Conservation (phyloP, 176 grass and related monocot species). For the Lolium rigidum region DNA sequence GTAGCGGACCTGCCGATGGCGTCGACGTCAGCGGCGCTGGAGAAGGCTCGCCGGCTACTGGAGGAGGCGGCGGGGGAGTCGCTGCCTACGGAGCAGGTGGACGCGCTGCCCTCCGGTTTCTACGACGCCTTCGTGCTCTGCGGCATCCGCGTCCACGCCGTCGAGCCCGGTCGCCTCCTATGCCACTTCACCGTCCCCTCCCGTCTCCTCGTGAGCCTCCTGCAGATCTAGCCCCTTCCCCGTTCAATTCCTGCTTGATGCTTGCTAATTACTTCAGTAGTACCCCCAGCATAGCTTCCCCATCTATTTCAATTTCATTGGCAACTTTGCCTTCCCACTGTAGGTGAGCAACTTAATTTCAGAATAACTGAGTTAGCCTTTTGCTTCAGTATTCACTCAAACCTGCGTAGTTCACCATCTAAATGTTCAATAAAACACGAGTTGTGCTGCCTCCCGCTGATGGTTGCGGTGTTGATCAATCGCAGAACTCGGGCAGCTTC, state of each 20-base stretch:
- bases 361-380: neutral
- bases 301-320: neutral
- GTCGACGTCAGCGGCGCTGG: conserved; percentile 24
- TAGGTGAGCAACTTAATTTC: neutral
- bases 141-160: conserved; percentile 68
- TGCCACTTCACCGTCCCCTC: conserved; percentile 77
- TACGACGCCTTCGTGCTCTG: conserved; percentile 91
- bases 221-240: neutral
- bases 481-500: conserved; percentile 83
- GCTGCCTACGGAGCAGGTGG: conserved; percentile 49
- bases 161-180: conserved; percentile 72
- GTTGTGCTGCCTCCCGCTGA: neutral
- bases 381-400: neutral
- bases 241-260: neutral
- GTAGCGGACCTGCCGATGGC: neutral
- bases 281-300: neutral
- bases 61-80: conserved; percentile 58
- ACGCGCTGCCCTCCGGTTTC: conserved; percentile 63
- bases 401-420: neutral
- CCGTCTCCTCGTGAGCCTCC: conserved; percentile 67
- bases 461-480: neutral
- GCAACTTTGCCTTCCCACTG: neutral
- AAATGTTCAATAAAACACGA: neutral
- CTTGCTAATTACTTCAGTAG: neutral
- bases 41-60: conserved; percentile 65